Evolutionary conservation across 192 early-diverging fungal species (phyloP).

Genomic region (Entomortierella chlamydospora): DNA sequence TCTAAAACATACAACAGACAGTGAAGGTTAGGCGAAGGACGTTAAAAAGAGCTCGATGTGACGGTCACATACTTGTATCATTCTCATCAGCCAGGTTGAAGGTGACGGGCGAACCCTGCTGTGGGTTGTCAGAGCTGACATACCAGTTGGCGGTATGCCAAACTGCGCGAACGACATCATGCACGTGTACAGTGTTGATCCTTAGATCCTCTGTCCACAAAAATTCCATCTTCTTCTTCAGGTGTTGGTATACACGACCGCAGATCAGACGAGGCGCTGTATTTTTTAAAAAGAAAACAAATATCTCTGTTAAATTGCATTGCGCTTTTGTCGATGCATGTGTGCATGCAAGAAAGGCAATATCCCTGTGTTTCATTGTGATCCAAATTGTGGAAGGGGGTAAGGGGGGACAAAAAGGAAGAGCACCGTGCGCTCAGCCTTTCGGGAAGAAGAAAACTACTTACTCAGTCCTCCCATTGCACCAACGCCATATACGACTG

Average conservation of each 20-base stretch:
- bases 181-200: constrained; percentile 95
- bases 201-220: constrained; percentile 92
- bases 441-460: constrained; percentile 26
- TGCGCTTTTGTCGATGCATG: not conserved
- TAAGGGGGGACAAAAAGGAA: not conserved
- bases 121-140: constrained; percentile 57
- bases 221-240: constrained; percentile 90
- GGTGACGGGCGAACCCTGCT: constrained; percentile 55
- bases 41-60: not conserved
- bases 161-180: constrained; percentile 79
- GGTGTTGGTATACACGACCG: constrained; percentile 86
- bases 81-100: constrained; percentile 91
- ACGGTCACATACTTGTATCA: constrained; percentile 75
- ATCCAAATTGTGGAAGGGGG: not conserved
- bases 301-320: not conserved
- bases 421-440: not conserved
- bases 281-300: constrained; percentile 12
- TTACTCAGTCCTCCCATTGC: constrained; percentile 83
- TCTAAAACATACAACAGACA: too few relatives aligned
- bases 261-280: constrained; percentile 92
- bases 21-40: too few relatives aligned
- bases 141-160: constrained; percentile 71
- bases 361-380: not conserved
- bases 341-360: not conserved
- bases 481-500: constrained; percentile 89